These are phyloP conservation scores for Macrocybe gigantea DNA, from an alignment of 768 basidiomycete species.

Conservation along the genomic window DNA sequence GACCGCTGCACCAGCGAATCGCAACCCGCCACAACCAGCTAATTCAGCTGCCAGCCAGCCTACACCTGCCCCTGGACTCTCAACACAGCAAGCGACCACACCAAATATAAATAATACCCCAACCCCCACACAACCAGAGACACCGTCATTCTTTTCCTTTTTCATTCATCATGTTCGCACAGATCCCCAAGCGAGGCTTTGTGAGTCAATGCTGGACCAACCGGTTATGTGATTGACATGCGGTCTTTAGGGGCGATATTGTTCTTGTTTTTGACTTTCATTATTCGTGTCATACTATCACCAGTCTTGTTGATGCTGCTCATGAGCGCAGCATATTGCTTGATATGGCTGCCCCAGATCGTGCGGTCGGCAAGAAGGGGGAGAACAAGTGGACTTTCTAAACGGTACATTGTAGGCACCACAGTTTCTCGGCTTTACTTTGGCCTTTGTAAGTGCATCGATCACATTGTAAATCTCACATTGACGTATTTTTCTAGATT, in stretches of 20 bases:
- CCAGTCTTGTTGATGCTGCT: slow-evolving; percentile 61
- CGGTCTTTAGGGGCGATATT: slow-evolving; percentile 51
- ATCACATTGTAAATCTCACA: background rate
- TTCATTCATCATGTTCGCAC: slow-evolving; percentile 54
- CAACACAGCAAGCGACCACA: slow-evolving; percentile 16
- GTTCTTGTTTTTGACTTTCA: slow-evolving; percentile 62
- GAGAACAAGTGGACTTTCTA: slow-evolving; percentile 60
- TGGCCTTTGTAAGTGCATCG: slow-evolving; percentile 58
- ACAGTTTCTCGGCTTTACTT: slow-evolving; percentile 66
- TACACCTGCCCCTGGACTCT: slow-evolving; percentile 20
- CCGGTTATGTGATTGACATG: slow-evolving; percentile 4
- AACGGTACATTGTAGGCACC: slow-evolving; percentile 73
- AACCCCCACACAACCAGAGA: slow-evolving; percentile 12
- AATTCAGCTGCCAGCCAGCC: slow-evolving; percentile 4
- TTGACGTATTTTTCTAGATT: slow-evolving; percentile 45
- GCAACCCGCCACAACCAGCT: no score
- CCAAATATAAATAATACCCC: slow-evolving; percentile 9
- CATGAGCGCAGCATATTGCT: slow-evolving; percentile 64
- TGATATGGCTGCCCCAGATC: slow-evolving; percentile 86
- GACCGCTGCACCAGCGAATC: background rate
- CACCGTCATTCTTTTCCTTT: slow-evolving; percentile 38
- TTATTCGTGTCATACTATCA: slow-evolving; percentile 70
- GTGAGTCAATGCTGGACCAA: slow-evolving; percentile 33
- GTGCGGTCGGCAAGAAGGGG: slow-evolving; percentile 68
- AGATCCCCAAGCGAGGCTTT: slow-evolving; percentile 68